Evolutionary conservation across 305 asterid genomes (phyloP), one percentile per base, ranked within the genome.

Genomic region (Solanum chacoense): DNA sequence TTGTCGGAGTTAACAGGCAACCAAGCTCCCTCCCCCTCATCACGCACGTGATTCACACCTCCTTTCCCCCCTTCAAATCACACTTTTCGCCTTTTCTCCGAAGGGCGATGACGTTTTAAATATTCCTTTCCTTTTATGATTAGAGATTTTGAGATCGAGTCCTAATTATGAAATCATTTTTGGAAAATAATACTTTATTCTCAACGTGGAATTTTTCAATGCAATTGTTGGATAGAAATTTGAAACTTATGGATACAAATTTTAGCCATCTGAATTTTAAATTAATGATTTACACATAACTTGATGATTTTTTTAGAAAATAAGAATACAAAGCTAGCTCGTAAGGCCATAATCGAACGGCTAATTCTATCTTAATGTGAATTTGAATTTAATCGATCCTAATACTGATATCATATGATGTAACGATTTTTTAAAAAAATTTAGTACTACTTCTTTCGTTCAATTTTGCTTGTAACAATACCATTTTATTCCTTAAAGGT

Each of bases 1-100:
- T 22, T 88, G 94, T 94, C 91, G 90, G 94, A 91, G 90, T 84
- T 85, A 88, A 50, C 92, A 89, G 87, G 88, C 90, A 29, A 85
- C 88, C 89, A 28, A 78, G 80, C 88, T 92, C 74, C 87, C 88
- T 12, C 32, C 36, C 73, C 88, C 87, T 89, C 91, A 24, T 89
- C 91, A 24, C 36, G 90, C 94, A 91, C 93, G 92, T 90, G 94
- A 92, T 86, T 88, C 90, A 89, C 91, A 84, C 86, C 35, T 42
- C 79, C 3, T 38, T 35, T 32, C 63, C 59, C 45, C 45, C 87
- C 74, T 73, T 81, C 86, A 55, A 29, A 84, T 84, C 73, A 83
- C 31, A 50, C 87, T 67, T 65, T 42, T 74, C 4, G 8, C 6
- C 32, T 32, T 7, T 74, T 28, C 2, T 14, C 1, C 9, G 1